Evolutionary conservation across 2,329 filamentous ascomycete genomes (phyloP), one percentile per base, ranked within the genome.

Genomic region (Pseudocercospora pini-densiflorae): DNA sequence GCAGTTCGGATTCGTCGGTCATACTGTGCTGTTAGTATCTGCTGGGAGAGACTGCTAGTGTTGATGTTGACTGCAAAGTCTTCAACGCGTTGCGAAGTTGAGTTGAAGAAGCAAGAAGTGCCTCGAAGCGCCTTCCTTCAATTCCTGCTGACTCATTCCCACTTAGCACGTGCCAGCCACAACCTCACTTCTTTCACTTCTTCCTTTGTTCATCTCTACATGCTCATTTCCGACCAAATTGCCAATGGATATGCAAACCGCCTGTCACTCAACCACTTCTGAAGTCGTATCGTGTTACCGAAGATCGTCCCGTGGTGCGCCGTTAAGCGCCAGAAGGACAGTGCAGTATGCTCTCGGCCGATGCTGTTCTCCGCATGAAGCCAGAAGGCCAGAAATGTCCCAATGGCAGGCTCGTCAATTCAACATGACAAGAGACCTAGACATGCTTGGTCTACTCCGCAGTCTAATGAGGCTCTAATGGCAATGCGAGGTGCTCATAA

Each of bases 1-100:
- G 72, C n/a, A 77, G 63, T 51, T 71, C 71, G 59, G 72, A 70
- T 24, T 75, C 71, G 43, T 76, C 73, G 60, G 67, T 67, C 75
- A 76, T 76, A 61, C 64, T 73, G 67, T 40, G n/a, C 55, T 58
- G 55, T 58, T 40, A 58, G 55, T 58, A 58, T 10, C 33, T 58
- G 55, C 14, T 40, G 31, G 5, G 55, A 16, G n/a, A 24, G n/a
- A 14, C 19, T 40, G 36, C 19, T 40, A n/a, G 19, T 27, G 27
- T 29, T 33, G 29, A 33, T 31, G 51, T 27, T 57, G 53, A 23
- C 47, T 51, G 47, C 47, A 51, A 51, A 43, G 16, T 43, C 40
- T 43, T 43, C n/a, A 9, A 43, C 16, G n/a, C 40, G 40, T 55
- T 55, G 53, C 27, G 53, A 54, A 33, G 53, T 27, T 19, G 47